Evolutionary conservation across 129 eudicot genomes (phyloP), one percentile per base, ranked within the genome.

Genomic region (Ambrosia artemisiifolia): DNA sequence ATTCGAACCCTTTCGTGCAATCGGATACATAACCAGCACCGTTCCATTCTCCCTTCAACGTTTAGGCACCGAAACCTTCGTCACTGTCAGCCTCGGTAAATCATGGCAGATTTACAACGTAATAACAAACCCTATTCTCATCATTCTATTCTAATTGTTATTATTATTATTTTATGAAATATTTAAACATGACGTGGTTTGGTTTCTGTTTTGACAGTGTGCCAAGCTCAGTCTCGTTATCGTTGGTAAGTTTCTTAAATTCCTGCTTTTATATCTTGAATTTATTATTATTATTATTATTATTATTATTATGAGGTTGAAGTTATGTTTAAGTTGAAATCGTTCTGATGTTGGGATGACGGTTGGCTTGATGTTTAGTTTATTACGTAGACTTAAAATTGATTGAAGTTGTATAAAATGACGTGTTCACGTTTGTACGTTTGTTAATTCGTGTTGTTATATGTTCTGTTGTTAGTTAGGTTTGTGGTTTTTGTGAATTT

Each of bases 11-110:
- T 94, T 90, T 63, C 84, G 99, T 65, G 99, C 97, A 74, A 88
- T 94, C 10, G 99, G 99, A 38, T 94, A 88, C 85, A 88, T 94
- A n/a, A 94, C 97, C 2, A 86, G 71, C 59, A 63, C 69, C 13
- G 96, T 88, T 3, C 99, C 97, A 3, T 90, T 91, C 83, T 88
- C 90, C 3, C 83, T 95, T 36, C 91, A 90, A 67, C 71, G 95
- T 10, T 79, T 90, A 13, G 97, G 96, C 71, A 95, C 99, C 18
- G 97, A 95, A 78, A 95, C 99, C 43, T 95, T 95, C 74, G 97
- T 95, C 74, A 95, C 99, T n/a, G 99, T 95, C 81, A 86, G 96
- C 71, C 89, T 91, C 64, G 99, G 99, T 66, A 95, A 95, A 80
- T 81, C 99, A 11, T 95, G 91, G 84, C 99, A 95, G 85, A 78